Base-by-base conservation (phyloP, 2,329 filamentous ascomycete species). In the Xylaria sp. region DNA sequence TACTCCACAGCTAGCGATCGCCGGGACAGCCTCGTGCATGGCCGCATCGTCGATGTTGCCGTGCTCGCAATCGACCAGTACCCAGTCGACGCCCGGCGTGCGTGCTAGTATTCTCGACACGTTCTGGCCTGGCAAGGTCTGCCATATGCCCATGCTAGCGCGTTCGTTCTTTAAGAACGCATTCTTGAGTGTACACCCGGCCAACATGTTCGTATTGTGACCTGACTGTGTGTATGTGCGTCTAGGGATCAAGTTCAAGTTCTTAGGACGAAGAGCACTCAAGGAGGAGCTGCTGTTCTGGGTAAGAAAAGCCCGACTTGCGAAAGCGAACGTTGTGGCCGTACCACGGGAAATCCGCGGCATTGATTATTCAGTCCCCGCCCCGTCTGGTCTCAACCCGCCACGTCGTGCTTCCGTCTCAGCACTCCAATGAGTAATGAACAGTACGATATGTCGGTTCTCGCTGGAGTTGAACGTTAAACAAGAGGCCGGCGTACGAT, bases 51-150 rank as follows among this genome's bases (percentile, higher is more conserved):
- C 79, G 47, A 84, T 80, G 57, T 79, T 82, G 5, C 82, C 82
- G 68, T 84, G 82, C 61, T 82, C 80, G 66, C 80, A 82, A 68
- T 83, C 82, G 30, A 83, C 82, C 71, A 88, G 76, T 8, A 90
- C 82, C 79, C 86, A 89, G 69, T 89, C 86, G 1, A 86, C 78
- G 0, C 85, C 86, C 1, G 80, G 57, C 3, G 63, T 80, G 57
- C 83, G 76, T 1, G 87, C 85, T 52, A 90, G 75, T 16, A 79
- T 72, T 56, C 84, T 78, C 4, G 84, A 83, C 10, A 86, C 74
- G 62, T 86, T 86, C 50, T 79, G 76, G 0, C 83, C 82, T 0
- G 84, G 84, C 57, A 87, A 73, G 77, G 85, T 85, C 73, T 87
- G 84, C 84, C 83, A 87, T 56, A 81, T 76, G 2, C 84, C 84